Base-by-base conservation (phyloP, 164 flowering plant genomes). In the Litsea cubeba region DNA sequence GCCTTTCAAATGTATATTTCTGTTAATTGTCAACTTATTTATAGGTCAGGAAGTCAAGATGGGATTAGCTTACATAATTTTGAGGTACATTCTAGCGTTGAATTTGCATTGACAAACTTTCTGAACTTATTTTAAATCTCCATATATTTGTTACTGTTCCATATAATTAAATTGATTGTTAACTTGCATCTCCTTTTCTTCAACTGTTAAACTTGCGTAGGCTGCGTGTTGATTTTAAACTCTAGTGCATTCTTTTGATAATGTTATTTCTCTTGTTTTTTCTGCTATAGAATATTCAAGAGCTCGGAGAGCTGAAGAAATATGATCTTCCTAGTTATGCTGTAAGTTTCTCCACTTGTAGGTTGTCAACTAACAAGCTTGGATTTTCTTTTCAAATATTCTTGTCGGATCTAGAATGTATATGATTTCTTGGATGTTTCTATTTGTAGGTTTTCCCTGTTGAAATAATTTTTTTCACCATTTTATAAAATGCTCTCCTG, bases 261-360 rank as follows among this genome's bases (percentile, higher is more conserved):
- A 54, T 63, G 10, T 70, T n/a, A 15, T 58, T 60, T 0, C 64
- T 22, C 66, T 23, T 58, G 60, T 50, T 51, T 40, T 40, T 40
- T 40, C 10, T 67, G 58, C 74, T 70, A 32, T 81, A 92, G 97
- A 86, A 80, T 40, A 40, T 40, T 40, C 46, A 40, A 40, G 11
- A 1, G 10, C 46, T 40, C 46, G 10, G 10, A 40, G 89, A 83
- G 71, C 51, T 76, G 51, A 87, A 82, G 82, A 91, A 84, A 71
- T 78, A 76, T 58, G 97, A 89, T 69, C 87, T 89, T 78, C 97
- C 97, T 69, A 85, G 87, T 71, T 89, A 79, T 85, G 97, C 97
- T 68, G 97, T 93, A 88, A 87, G 95, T 85, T 76, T 20, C 64
- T 71, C 26, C 46, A 40, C 46, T 40, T 40, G 8, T 40, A 40